Conservation (phyloP, 1,139 yeast genomes). For the Spencermartinsiella ligniputridi region DNA sequence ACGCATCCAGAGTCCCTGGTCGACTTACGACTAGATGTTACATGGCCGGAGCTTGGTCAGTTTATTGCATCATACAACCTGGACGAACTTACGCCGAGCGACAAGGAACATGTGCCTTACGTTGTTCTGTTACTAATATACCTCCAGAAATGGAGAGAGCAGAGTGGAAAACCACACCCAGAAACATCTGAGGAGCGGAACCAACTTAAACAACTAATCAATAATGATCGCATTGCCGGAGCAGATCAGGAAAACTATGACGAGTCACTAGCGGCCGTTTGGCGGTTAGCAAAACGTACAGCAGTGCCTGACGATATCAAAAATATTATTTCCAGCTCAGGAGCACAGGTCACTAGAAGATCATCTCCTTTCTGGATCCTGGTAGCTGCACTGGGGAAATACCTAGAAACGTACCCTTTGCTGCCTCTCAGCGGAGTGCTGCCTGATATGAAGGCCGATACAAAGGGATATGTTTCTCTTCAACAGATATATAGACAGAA, state of each 20-base stretch:
- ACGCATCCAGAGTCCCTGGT: constrained; percentile 65
- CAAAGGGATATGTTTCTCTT: constrained; percentile 55
- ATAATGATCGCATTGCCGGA: constrained; percentile 35
- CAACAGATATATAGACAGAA: constrained; percentile 56
- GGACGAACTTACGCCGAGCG: constrained; percentile 43
- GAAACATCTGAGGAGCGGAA: constrained; percentile 44
- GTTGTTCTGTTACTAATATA: constrained; percentile 61
- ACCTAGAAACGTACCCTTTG: constrained; percentile 35
- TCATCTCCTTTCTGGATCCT: constrained; percentile 55
- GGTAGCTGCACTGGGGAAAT: constrained; percentile 51
- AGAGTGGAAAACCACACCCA: constrained; percentile 41
- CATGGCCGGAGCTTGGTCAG: constrained; percentile 68
- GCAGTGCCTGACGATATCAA: constrained; percentile 38
- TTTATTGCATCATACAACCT: constrained; percentile 52
- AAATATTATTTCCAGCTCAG: constrained; percentile 21
- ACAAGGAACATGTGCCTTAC: constrained; percentile 71
- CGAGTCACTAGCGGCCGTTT: constrained; percentile 62
- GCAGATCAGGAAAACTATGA: constrained; percentile 56
- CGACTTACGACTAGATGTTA: constrained; percentile 65
- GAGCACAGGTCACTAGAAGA: constrained; percentile 10
- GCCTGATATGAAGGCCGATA: constrained; percentile 88
- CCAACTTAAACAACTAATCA: constrained; percentile 40
- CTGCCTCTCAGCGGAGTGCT: constrained; percentile 71
- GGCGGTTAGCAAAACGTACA: constrained; percentile 41
- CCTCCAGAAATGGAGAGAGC: constrained; percentile 41